phyloP scores from a whole-genome alignment of 768 basidiomycete species.

The Megacollybia marginata region DNA sequence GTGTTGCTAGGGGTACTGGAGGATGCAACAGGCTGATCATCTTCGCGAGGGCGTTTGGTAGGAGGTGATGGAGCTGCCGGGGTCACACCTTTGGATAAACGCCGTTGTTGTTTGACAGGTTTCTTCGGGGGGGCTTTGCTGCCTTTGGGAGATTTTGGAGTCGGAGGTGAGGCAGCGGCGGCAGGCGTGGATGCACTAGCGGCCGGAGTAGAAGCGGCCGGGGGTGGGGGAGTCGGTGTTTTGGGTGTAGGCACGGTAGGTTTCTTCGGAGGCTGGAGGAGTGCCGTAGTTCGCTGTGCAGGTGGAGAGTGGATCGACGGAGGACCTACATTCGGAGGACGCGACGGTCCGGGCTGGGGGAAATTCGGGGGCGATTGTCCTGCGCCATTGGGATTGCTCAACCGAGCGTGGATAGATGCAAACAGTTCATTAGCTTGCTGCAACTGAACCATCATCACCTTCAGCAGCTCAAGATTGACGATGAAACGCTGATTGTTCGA shows the following conservation, averaged over 20 bases:
- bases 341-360: slow-evolving; percentile 6
- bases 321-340: slow-evolving; percentile 10
- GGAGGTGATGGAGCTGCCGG: slow-evolving; percentile 9
- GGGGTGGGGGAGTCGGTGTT: slow-evolving; percentile 20
- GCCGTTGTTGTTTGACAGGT: not conserved
- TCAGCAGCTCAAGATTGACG: slow-evolving; percentile 30
- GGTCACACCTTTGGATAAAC: not conserved
- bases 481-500: slow-evolving; percentile 34
- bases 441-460: slow-evolving; percentile 36
- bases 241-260: slow-evolving; percentile 10
- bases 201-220: slow-evolving; percentile 30
- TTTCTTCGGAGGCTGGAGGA: slow-evolving; percentile 22
- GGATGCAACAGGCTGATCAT: slow-evolving; percentile 30
- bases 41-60: slow-evolving; percentile 46
- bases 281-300: slow-evolving; percentile 8
- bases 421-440: slow-evolving; percentile 32
- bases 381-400: not conserved
- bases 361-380: slow-evolving; percentile 11
- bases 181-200: slow-evolving; percentile 46
- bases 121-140: not conserved
- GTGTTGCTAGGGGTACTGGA: slow-evolving; percentile 15
- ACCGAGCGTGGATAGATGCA: slow-evolving; percentile 10
- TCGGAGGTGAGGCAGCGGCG: slow-evolving; percentile 49
- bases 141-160: slow-evolving; percentile 61
- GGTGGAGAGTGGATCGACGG: slow-evolving; percentile 13